A percentile compares a stretch with the other conserved stretches of the same genome.
These are phyloP conservation scores for Debaryomycetaceae sp. DNA, from an alignment of 1,139 yeast species.

Conservation along the genomic window DNA sequence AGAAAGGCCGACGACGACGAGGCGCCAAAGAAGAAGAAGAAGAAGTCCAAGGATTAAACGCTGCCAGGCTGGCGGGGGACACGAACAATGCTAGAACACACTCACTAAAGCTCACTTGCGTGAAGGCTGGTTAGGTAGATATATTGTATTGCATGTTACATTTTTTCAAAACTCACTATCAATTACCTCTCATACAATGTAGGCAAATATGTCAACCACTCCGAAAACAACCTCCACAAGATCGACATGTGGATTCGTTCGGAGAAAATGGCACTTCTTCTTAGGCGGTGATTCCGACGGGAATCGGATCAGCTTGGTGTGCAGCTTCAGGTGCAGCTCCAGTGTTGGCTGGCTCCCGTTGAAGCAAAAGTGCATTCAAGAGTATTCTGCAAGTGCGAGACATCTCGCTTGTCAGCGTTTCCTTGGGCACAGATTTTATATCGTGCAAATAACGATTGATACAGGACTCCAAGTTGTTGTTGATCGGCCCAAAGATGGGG, in stretches of 20 bases:
- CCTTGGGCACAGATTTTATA: constrained; percentile 33
- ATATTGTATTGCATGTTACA: constrained; percentile 8
- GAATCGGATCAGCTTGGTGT: not conserved
- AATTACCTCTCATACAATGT: not conserved
- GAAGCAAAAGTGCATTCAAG: constrained; percentile 29
- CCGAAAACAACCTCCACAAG: not conserved
- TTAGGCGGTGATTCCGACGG: constrained; percentile 1
- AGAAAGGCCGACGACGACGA: constrained; percentile 50
- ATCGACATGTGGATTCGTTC: constrained; percentile 1
- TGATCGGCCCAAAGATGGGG: constrained; percentile 59
- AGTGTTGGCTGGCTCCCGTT: no score
- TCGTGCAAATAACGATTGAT: constrained; percentile 30
- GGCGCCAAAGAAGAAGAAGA: constrained; percentile 42
- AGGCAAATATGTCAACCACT: not conserved
- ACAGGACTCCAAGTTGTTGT: constrained; percentile 45
- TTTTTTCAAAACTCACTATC: constrained; percentile 1
- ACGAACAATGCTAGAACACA: no score
- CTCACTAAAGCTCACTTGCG: not conserved
- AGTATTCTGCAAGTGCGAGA: constrained; percentile 44
- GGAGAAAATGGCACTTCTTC: not conserved
- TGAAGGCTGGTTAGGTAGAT: constrained; percentile 6
- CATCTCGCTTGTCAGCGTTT: constrained; percentile 47
- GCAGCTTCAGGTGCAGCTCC: constrained; percentile 11
- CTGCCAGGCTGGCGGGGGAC: no score
- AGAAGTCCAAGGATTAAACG: constrained; percentile 43